Conservation (phyloP, 2,329 filamentous ascomycete genomes). For the Fusarium ambrosium region DNA sequence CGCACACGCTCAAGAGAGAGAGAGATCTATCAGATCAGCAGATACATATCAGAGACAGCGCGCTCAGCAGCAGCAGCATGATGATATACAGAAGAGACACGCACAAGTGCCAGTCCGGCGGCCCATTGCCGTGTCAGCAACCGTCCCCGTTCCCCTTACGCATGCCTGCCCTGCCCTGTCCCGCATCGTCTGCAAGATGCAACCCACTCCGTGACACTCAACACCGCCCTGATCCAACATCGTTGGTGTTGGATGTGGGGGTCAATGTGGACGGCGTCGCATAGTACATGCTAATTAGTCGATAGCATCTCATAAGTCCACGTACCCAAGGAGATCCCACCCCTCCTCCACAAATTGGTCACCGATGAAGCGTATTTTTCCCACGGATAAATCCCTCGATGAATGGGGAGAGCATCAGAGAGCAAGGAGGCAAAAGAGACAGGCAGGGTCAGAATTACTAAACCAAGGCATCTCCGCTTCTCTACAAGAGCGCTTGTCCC, state of each 20-base stretch:
- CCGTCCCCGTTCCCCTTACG: not conserved
- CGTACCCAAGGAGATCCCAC: slow-evolving; percentile 1
- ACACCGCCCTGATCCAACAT: slow-evolving; percentile 12
- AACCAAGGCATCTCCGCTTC: not conserved
- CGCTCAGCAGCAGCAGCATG: slow-evolving; percentile 6
- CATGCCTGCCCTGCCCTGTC: not conserved
- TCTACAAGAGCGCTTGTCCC: slow-evolving; percentile 16
- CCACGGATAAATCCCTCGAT: not conserved
- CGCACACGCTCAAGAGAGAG: slow-evolving; percentile 5
- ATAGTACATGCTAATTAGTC: slow-evolving; percentile 24
- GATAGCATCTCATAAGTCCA: slow-evolving; percentile 9
- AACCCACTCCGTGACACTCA: slow-evolving; percentile 23
- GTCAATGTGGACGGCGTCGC: slow-evolving; percentile 18
- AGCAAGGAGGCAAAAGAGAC: not conserved
- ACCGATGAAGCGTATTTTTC: not conserved
- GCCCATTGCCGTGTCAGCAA: slow-evolving; percentile 18
- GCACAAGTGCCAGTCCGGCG: slow-evolving; percentile 6
- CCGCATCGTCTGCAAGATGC: slow-evolving; percentile 10
- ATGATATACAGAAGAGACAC: slow-evolving; percentile 19
- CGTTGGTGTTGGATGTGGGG: slow-evolving; percentile 26
- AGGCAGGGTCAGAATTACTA: not conserved
- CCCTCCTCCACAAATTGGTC: not conserved
- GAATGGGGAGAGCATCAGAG: not conserved
- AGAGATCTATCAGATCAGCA: slow-evolving; percentile 11
- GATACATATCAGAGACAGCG: slow-evolving; percentile 22